A percentile compares a stretch with the other conserved stretches of the same genome.
These are phyloP conservation scores for Pinus taeda DNA, from an alignment of 75 land plant species.

Conservation along the genomic window DNA sequence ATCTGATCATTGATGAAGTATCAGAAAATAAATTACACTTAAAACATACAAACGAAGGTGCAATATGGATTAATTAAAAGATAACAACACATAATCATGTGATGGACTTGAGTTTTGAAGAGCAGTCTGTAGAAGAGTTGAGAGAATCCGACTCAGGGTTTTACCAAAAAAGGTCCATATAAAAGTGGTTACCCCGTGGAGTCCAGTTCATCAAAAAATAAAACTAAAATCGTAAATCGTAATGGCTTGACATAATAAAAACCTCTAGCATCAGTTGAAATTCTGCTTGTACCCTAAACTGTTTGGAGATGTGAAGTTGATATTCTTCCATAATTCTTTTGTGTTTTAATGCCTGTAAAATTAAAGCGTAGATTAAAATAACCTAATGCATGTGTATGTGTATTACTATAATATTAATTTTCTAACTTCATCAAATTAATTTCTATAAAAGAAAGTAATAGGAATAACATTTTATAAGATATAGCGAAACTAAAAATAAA, in stretches of 20 bases:
- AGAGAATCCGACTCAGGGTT: too few species aligned
- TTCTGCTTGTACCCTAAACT: not conserved
- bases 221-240: not conserved
- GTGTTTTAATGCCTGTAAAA: not conserved
- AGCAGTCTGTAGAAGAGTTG: too few species aligned
- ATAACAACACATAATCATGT: too few species aligned
- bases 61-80: too few species aligned
- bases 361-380: not conserved
- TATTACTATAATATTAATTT: too few species aligned
- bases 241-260: not conserved
- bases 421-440: too few species aligned
- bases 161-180: too few species aligned
- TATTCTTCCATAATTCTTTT: constrained; percentile 2
- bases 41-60: too few species aligned
- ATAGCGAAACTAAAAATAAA: not conserved
- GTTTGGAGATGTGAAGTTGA: not conserved
- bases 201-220: not conserved
- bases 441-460: not conserved
- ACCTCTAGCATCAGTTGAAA: constrained; percentile 2
- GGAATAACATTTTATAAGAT: not conserved
- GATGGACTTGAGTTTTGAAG: too few species aligned
- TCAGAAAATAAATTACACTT: too few species aligned
- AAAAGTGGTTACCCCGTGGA: not conserved
- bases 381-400: not conserved
- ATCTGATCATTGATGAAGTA: too few species aligned